Percentiles rank a stretch among this genome's conserved stretches.
These are phyloP conservation scores for Insectozyma bohioensis DNA, from an alignment of 1,139 yeast genomes.

Conservation along the genomic window DNA sequence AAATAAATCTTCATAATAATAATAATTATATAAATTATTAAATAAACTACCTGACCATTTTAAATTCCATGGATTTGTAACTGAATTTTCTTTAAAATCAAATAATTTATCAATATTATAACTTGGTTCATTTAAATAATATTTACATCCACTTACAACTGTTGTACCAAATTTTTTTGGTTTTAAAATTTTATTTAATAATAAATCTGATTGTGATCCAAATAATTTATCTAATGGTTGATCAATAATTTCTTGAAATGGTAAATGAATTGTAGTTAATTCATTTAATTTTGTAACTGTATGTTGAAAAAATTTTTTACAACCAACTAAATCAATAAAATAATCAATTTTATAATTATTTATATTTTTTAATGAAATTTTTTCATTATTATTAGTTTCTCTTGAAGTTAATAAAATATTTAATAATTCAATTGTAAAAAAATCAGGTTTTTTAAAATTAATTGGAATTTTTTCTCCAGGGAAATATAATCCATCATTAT, in stretches of 20 bases:
- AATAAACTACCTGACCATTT: slow-evolving; percentile 35
- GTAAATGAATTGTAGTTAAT: slow-evolving; percentile 34
- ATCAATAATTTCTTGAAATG: slow-evolving; percentile 25
- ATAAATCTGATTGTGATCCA: slow-evolving; percentile 29
- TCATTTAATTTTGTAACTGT: slow-evolving; percentile 27
- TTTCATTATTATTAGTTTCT: slow-evolving; percentile 20
- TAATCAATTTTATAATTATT: slow-evolving; percentile 35
- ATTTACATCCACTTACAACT: slow-evolving; percentile 41
- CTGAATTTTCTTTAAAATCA: slow-evolving; percentile 20
- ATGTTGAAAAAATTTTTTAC: slow-evolving; percentile 37
- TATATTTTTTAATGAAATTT: slow-evolving; percentile 23
- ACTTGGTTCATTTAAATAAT: slow-evolving; percentile 30
- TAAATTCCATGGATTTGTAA: slow-evolving; percentile 34
- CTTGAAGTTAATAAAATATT: slow-evolving; percentile 32
- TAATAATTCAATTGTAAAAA: slow-evolving; percentile 41
- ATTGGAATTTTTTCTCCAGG: slow-evolving; percentile 38
- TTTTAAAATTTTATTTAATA: slow-evolving; percentile 37
- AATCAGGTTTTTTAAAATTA: slow-evolving; percentile 40
- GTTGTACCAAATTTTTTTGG: slow-evolving; percentile 35
- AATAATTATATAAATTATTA: slow-evolving; percentile 33
- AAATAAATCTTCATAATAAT: slow-evolving; percentile 36
- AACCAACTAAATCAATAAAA: slow-evolving; percentile 42
- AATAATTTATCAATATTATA: slow-evolving; percentile 33
- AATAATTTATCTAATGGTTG: slow-evolving; percentile 24
- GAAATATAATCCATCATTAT: slow-evolving; percentile 34